Base-by-base conservation (phyloP, 2,329 filamentous ascomycete species). In the Exophiala spinifera region DNA sequence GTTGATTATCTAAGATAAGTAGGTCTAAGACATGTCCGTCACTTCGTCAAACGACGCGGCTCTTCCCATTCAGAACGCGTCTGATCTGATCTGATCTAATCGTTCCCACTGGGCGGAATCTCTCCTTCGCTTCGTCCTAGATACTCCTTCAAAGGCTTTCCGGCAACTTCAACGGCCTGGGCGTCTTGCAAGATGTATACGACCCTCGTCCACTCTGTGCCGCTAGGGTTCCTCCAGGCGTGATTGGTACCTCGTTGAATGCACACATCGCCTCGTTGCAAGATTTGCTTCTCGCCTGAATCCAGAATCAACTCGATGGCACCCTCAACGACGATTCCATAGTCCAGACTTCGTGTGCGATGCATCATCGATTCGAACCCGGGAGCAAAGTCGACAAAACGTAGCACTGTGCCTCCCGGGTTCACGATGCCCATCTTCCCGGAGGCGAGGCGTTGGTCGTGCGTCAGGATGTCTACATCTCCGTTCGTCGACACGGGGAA, bases 301-400 rank as follows among this genome's bases (percentile, higher is more conserved):
- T 80, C 79, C 2, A 82, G 66, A 2, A 74, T 53, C 64, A 81
- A 70, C 55, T 79, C 76, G 19, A 83, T 62, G 59, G 73, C 69
- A 1, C 80, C 80, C 57, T 82, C 79, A 3, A 82, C 57, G 2
- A 82, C 72, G 47, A 82, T 70, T 1, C 78, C 79, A 56, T 77
- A 82, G 60, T 82, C 79, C 4, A 82, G 65, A 25, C 72, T 77
- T 56, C 76, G 70, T 1, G 79, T 81, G n/a, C 79, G 73, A 59
- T 82, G 80, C 71, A 80, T 77, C 15, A 74, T 64, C 10, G 69
- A 70, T 15, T 65, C 63, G 25, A 70, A 69, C 2, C 64, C 67
- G 1, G 77, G 77, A 0, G 67, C 66, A 59, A 79, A 77, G 58
- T 80, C 77, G 19, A 79, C 76, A 23, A 45, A 54, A 21, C 55